phyloP scores from a whole-genome alignment of 768 basidiomycete genomes.

The Pleurotus djamor region DNA sequence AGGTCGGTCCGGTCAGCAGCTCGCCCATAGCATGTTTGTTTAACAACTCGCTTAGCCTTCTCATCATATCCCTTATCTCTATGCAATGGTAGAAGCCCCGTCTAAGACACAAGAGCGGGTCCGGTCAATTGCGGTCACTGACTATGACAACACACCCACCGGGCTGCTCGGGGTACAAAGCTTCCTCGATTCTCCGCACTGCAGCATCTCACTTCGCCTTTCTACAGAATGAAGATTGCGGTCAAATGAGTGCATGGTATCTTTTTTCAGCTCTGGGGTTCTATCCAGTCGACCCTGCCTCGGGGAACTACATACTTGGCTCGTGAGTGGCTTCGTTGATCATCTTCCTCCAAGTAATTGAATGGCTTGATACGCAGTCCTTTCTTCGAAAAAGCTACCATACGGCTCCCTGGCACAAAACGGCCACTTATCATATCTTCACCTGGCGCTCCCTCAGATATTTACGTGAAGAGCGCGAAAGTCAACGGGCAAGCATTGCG shows the following conservation, averaged over 20 bases:
- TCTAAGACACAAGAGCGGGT: constrained; percentile 68
- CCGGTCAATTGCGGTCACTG: constrained; percentile 54
- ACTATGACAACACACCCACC: constrained; percentile 67
- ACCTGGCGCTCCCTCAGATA: constrained; percentile 51
- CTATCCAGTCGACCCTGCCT: constrained; percentile 81
- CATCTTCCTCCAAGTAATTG: neutral
- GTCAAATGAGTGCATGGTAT: constrained; percentile 90
- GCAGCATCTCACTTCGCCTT: no score
- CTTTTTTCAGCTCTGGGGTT: constrained; percentile 80
- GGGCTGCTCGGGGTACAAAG: constrained; percentile 65
- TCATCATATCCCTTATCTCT: constrained; percentile 84
- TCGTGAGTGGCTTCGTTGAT: constrained; percentile 39
- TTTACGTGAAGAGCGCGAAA: constrained; percentile 57
- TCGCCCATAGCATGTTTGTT: neutral
- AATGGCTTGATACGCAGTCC: constrained; percentile 30
- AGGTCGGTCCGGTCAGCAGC: neutral
- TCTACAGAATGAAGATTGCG: constrained; percentile 79
- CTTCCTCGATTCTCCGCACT: neutral
- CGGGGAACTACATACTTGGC: constrained; percentile 71
- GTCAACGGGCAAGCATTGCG: constrained; percentile 48
- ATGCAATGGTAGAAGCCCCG: constrained; percentile 67
- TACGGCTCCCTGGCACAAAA: constrained; percentile 46
- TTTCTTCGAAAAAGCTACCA: constrained; percentile 49
- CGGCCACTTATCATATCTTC: constrained; percentile 51
- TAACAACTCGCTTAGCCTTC: constrained; percentile 50